These are phyloP conservation scores for Plasmodium vinckei DNA, from an alignment of 169 alveolate species.

Conservation along the genomic window DNA sequence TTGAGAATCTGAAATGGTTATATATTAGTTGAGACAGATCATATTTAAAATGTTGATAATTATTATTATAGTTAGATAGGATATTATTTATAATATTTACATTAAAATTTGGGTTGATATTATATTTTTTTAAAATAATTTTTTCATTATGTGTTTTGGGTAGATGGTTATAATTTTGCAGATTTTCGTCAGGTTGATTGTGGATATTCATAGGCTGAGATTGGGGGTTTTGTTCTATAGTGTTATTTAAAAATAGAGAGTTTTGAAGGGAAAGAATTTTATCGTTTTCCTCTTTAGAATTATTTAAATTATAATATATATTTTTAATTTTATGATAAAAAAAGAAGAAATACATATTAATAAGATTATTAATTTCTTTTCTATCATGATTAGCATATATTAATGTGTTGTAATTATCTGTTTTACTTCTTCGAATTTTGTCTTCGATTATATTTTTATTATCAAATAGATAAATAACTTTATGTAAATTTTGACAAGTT, in stretches of 20 bases:
- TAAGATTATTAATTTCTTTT: constrained; percentile 69
- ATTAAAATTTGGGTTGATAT: constrained; percentile 59
- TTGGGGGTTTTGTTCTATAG: background rate
- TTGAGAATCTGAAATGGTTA: constrained; percentile 24
- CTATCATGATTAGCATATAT: constrained; percentile 26
- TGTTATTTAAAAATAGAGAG: constrained; percentile 11
- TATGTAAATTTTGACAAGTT: constrained; percentile 4
- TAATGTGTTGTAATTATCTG: constrained; percentile 51
- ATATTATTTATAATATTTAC: constrained; percentile 18
- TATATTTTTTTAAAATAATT: constrained; percentile 11
- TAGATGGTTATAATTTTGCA: background rate
- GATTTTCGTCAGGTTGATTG: background rate
- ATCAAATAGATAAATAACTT: constrained; percentile 62
- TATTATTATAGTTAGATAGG: constrained; percentile 43
- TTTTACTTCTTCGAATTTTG: constrained; percentile 58
- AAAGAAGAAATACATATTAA: constrained; percentile 50
- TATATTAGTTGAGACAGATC: constrained; percentile 40
- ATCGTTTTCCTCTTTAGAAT: background rate
- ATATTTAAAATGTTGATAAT: constrained; percentile 41
- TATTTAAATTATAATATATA: background rate
- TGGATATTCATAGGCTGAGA: background rate
- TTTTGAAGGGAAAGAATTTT: background rate
- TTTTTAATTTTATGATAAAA: constrained; percentile 27
- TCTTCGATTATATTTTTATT: constrained; percentile 44
- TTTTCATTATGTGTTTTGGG: constrained; percentile 9